Evolutionary conservation across 2,329 filamentous ascomycete genomes (phyloP).

Genomic region (Talaromyces atroroseus): DNA sequence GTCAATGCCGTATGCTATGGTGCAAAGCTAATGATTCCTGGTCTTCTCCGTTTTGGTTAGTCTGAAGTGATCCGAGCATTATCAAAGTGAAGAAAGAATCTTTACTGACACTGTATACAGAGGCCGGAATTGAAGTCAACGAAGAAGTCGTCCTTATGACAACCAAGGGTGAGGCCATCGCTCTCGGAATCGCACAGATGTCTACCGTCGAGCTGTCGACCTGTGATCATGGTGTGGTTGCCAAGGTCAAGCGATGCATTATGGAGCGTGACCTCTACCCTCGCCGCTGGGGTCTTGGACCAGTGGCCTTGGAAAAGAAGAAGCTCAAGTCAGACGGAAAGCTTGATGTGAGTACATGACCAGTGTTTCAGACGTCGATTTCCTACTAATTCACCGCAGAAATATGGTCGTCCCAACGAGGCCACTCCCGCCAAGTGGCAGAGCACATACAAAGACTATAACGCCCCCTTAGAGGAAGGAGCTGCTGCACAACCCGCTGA

Average conservation of each 20-base stretch:
- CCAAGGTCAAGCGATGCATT: constrained; percentile 98
- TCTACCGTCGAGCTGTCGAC: constrained; percentile 94
- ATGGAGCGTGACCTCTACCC: constrained; percentile 99
- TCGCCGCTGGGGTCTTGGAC: constrained; percentile 90
- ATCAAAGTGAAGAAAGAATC: not conserved
- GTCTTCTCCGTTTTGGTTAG: constrained; percentile 82
- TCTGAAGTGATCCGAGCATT: constrained; percentile 17
- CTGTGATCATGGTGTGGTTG: constrained; percentile 95
- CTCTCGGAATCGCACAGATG: constrained; percentile 94
- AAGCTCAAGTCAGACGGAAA: constrained; percentile 98
- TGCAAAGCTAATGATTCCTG: constrained; percentile 97
- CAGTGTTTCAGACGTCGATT: not conserved
- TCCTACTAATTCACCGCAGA: constrained; percentile 47
- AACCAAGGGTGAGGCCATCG: constrained; percentile 97
- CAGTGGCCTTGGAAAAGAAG: constrained; percentile 95
- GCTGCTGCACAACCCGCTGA: constrained; percentile 43
- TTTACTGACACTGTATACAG: constrained; percentile 41
- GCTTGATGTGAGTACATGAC: constrained; percentile 61
- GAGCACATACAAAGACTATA: constrained; percentile 85
- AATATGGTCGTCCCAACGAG: constrained; percentile 90
- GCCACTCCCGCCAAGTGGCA: constrained; percentile 92
- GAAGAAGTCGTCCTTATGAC: constrained; percentile 98
- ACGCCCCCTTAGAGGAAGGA: constrained; percentile 45
- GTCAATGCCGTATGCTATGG: constrained; percentile 98
- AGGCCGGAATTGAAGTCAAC: constrained; percentile 84